Evolutionary conservation across 1,284 basidiomycete genomes (phyloP), one percentile per base, ranked within the genome.

Genomic region (Xerocomus minutiporus): DNA sequence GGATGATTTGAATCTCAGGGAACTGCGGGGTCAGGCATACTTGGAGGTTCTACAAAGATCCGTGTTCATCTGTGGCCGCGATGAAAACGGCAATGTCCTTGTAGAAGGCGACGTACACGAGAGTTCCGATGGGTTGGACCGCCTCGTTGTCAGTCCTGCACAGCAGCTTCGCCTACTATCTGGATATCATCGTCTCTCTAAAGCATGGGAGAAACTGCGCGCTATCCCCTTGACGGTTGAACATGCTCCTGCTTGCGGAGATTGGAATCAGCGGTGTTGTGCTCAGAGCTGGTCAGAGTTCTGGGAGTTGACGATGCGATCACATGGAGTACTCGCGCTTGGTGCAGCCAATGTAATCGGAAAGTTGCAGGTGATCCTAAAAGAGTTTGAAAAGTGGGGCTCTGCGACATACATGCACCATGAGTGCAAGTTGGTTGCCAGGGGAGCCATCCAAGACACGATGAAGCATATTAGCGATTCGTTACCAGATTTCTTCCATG

Each of bases 331-430:
- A 26, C 70, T 86, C 34, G 66, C 70, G 17, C 70, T 83, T 4
- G 81, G 78, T 5, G 64, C 80, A 4, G 81, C 83, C 26, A 83
- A 88, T 59, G 81, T 86, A 26, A 64, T 82, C 15, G 85, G 84
- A 29, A 73, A 81, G 53, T 62, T 88, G 58, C 78, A 71, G 60
- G 73, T 78, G 49, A 74, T 88, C 25, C 69, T 78, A 60, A 81
- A 71, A 60, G 83, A 86, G 54, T 83, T 82, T 55, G 84, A 84
- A 52, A 72, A 78, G 48, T 83, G 81, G 79, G 83, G 84, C 3
- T 79, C 76, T 54, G 82, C 81, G 55, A 81, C 81, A 17, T 84
- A 86, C 62, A 87, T 87, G 84, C 83, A 87, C 59, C 80, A 79
- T 52, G 85, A 86, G 51, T 87, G 84, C 69, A 75, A 81, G 59